Conservation (phyloP, 352 stramenopile genomes). For the Globisporangium yorkense region DNA sequence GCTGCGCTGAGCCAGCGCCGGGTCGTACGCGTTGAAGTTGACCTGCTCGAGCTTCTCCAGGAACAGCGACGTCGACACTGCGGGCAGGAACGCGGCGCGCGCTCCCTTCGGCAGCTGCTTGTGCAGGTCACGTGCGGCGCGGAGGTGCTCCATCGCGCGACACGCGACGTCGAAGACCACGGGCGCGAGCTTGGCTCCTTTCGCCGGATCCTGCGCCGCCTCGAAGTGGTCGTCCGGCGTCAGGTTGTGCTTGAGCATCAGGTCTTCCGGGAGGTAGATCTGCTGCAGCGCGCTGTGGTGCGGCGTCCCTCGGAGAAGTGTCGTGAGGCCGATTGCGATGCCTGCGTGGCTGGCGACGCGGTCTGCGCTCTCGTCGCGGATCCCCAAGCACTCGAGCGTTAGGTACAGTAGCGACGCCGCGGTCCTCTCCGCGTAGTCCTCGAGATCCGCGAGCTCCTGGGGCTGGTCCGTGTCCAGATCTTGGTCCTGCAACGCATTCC, state of each 20-base stretch:
- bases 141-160: slow-evolving; percentile 75
- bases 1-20: slow-evolving; percentile 41
- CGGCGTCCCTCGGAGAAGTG: slow-evolving; percentile 68
- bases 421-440: slow-evolving; percentile 85
- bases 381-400: slow-evolving; percentile 78
- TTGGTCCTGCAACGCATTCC: slow-evolving; percentile 32
- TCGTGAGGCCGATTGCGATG: slow-evolving; percentile 81
- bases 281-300: slow-evolving; percentile 64
- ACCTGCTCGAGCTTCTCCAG: slow-evolving; percentile 61
- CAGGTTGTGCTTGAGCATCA: slow-evolving; percentile 71
- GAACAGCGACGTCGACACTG: slow-evolving; percentile 57
- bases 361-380: slow-evolving; percentile 71
- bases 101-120: slow-evolving; percentile 44
- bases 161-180: slow-evolving; percentile 88
- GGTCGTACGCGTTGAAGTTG: slow-evolving; percentile 80
- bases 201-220: slow-evolving; percentile 43
- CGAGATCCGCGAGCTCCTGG: slow-evolving; percentile 62
- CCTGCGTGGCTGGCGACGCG: slow-evolving; percentile 80
- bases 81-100: slow-evolving; percentile 60
- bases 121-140: slow-evolving; percentile 53
- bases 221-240: slow-evolving; percentile 49
- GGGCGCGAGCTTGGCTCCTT: slow-evolving; percentile 66
- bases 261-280: slow-evolving; percentile 76
- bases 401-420: slow-evolving; percentile 88
- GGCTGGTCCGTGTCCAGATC: slow-evolving; percentile 83